phyloP scores from a whole-genome alignment of 768 basidiomycete species.

The Calocybe gangraenosa region DNA sequence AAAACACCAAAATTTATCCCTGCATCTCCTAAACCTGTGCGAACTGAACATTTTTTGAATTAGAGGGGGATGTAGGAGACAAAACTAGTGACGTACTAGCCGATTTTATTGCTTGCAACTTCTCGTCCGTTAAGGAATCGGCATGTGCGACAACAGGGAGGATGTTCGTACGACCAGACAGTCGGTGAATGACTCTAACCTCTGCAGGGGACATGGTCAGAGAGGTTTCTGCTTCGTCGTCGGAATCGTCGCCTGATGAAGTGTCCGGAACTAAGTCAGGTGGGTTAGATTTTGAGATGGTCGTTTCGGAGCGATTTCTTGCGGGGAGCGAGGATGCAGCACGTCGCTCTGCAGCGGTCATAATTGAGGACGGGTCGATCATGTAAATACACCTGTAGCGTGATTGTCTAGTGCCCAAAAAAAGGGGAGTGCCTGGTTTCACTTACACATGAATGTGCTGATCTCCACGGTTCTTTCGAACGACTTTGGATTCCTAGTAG shows the following conservation, averaged over 20 bases:
- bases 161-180: conserved; percentile 72
- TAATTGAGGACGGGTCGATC: conserved; percentile 73
- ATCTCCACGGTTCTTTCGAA: conserved; percentile 83
- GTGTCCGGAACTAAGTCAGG: conserved; percentile 55
- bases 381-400: conserved; percentile 72
- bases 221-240: conserved; percentile 43
- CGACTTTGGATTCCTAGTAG: conserved; percentile 79
- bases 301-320: conserved; percentile 64
- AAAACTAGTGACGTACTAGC: conserved; percentile 36
- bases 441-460: conserved; percentile 85
- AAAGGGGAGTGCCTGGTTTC: conserved; percentile 7
- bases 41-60: conserved; percentile 34
- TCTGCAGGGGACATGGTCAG: conserved; percentile 75
- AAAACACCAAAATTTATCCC: conserved; percentile 79
- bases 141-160: conserved; percentile 78
- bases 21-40: conserved; percentile 58
- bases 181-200: conserved; percentile 72
- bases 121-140: conserved; percentile 82
- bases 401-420: conserved; percentile 14
- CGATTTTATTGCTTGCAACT: conserved; percentile 62
- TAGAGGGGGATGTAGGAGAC: neutral
- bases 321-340: conserved; percentile 43
- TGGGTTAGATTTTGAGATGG: conserved; percentile 48
- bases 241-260: conserved; percentile 45
- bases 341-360: conserved; percentile 49